These are phyloP conservation scores for Megacollybia marginata DNA, from an alignment of 768 basidiomycete genomes.

Conservation along the genomic window DNA sequence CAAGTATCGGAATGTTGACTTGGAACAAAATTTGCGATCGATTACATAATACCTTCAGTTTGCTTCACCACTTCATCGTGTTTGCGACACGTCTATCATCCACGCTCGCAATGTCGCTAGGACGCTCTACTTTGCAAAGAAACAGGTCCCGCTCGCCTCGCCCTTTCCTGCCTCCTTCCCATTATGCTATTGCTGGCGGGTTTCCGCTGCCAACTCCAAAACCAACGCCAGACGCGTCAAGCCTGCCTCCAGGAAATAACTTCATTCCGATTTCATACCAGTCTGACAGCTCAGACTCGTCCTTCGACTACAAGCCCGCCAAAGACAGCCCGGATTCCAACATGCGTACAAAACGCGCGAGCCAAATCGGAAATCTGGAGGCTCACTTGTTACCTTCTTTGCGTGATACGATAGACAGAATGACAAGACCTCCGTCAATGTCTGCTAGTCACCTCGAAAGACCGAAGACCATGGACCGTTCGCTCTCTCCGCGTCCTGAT, in stretches of 20 bases:
- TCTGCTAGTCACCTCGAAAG: slow-evolving; percentile 1
- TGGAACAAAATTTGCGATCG: too few relatives aligned
- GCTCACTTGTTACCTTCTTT: slow-evolving; percentile 61
- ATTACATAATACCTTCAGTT: too few relatives aligned
- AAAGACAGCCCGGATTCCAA: slow-evolving; percentile 9
- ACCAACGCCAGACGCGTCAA: background rate
- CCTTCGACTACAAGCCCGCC: slow-evolving; percentile 19
- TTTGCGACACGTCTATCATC: too few relatives aligned
- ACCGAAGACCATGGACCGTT: background rate
- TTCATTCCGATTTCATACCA: slow-evolving; percentile 14
- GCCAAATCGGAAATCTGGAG: slow-evolving; percentile 49
- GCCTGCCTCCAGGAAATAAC: slow-evolving; percentile 1
- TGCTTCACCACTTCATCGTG: too few relatives aligned
- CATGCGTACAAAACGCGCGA: slow-evolving; percentile 24
- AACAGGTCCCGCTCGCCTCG: slow-evolving; percentile 36
- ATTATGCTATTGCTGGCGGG: slow-evolving; percentile 49
- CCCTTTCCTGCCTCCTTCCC: slow-evolving; percentile 45
- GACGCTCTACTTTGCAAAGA: slow-evolving; percentile 5
- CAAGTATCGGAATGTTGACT: too few relatives aligned
- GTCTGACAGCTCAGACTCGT: slow-evolving; percentile 16
- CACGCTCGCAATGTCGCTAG: too few relatives aligned
- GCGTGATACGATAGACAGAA: slow-evolving; percentile 64
- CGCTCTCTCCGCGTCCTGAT: slow-evolving; percentile 1
- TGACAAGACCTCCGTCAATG: slow-evolving; percentile 50
- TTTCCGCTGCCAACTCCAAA: slow-evolving; percentile 12